Conservation (phyloP, 495 filamentous ascomycete species). For the Hypoxylon intermedium region DNA sequence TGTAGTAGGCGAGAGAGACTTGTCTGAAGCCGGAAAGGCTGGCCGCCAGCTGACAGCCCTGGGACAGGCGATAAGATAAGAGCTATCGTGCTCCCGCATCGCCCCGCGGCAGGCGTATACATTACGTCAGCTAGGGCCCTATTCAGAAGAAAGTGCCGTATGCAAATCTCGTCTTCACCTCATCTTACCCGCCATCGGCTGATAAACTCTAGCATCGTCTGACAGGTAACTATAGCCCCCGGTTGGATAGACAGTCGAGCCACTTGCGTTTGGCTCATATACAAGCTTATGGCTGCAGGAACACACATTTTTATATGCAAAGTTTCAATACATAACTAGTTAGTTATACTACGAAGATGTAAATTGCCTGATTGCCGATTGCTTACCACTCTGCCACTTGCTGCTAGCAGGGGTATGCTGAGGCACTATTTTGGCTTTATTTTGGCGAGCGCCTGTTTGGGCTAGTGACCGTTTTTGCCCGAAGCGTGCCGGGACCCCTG, state of each 20-base stretch:
- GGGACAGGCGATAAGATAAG: constrained; percentile 13
- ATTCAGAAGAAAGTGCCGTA: too few species aligned
- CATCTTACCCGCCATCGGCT: constrained; percentile 52
- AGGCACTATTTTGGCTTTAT: too few species aligned
- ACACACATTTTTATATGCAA: too few species aligned
- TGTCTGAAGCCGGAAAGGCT: constrained; percentile 26
- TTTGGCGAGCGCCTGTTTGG: neutral
- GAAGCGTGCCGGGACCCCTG: constrained; percentile 6
- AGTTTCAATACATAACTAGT: too few species aligned
- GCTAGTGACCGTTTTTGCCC: constrained; percentile 17
- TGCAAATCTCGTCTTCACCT: constrained; percentile 37
- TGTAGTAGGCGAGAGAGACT: constrained; percentile 1
- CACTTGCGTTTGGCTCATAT: neutral
- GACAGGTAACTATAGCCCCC: constrained; percentile 37
- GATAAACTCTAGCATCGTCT: constrained; percentile 48
- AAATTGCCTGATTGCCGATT: too few species aligned
- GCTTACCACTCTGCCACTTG: too few species aligned
- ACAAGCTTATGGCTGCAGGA: neutral
- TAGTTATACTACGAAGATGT: too few species aligned
- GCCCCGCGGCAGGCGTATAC: neutral
- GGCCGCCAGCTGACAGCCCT: constrained; percentile 34
- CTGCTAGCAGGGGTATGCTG: too few species aligned
- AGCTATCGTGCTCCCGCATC: neutral
- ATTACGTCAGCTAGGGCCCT: constrained; percentile 25
- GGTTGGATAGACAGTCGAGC: neutral